Evolutionary conservation across 345 rosid species (phyloP).

Genomic region (Eucalyptus sideroxylon): DNA sequence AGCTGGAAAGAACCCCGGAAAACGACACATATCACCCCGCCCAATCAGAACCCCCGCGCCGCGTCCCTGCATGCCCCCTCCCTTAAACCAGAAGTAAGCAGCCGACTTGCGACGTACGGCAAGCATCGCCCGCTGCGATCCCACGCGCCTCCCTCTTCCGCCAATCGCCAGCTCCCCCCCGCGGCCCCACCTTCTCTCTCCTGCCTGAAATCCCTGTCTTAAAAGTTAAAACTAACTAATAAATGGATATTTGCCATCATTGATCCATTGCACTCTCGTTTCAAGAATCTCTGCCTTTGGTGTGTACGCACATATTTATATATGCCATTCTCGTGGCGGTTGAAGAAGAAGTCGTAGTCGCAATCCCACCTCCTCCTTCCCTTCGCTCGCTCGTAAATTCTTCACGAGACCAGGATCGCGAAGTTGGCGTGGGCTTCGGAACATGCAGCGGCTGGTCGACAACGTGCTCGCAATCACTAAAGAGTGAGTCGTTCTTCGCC

Average conservation of each 20-base stretch:
- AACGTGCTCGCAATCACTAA: constrained; percentile 69
- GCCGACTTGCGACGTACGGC: neutral
- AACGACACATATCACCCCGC: neutral
- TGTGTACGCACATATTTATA: neutral
- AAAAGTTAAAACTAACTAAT: neutral
- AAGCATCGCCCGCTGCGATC: neutral
- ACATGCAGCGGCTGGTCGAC: constrained; percentile 78
- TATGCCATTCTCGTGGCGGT: neutral
- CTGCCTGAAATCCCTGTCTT: neutral
- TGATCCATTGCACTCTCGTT: neutral
- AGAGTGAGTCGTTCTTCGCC: constrained; percentile 47
- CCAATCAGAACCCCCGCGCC: neutral
- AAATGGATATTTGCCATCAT: neutral
- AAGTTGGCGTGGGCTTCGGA: neutral
- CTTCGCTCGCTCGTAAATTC: neutral
- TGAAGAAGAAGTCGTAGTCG: neutral
- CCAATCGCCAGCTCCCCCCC: neutral
- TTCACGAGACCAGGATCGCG: neutral
- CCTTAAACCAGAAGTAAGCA: neutral
- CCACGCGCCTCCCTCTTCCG: neutral
- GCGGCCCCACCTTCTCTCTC: neutral
- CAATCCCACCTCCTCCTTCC: neutral
- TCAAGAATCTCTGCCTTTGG: neutral
- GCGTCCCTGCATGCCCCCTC: neutral
- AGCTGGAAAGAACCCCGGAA: neutral